Percentiles rank a stretch among this genome's conserved stretches.
These are phyloP conservation scores for Lactifluus subvellereus DNA, from an alignment of 768 basidiomycete species.

Conservation along the genomic window DNA sequence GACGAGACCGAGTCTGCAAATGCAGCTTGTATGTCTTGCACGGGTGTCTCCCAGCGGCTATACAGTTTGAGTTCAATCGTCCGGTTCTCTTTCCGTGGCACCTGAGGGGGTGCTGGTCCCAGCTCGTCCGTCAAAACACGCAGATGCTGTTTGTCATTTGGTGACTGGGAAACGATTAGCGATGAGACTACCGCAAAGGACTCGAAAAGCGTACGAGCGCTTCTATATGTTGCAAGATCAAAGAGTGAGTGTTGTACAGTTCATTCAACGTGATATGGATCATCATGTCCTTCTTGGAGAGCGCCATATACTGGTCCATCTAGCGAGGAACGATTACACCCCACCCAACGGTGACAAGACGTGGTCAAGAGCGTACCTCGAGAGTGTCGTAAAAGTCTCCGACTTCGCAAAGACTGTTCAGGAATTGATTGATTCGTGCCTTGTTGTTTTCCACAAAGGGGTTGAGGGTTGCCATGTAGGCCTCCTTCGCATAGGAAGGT, in stretches of 20 bases:
- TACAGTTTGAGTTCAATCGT: conserved; percentile 89
- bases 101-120: conserved; percentile 87
- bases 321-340: conserved; percentile 30
- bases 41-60: conserved; percentile 98
- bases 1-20: conserved; percentile 97
- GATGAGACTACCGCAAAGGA: neutral
- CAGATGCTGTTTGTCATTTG: conserved; percentile 95
- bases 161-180: conserved; percentile 52
- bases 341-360: neutral
- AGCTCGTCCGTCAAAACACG: conserved; percentile 96
- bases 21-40: conserved; percentile 94
- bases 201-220: conserved; percentile 58
- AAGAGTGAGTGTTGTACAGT: conserved; percentile 96
- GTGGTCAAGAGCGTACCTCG: conserved; percentile 50
- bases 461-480: conserved; percentile 97
- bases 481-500: conserved; percentile 95
- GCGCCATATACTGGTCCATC: conserved; percentile 99
- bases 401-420: conserved; percentile 96
- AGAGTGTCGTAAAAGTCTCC: conserved; percentile 99
- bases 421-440: conserved; percentile 92
- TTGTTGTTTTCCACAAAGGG: conserved; percentile 99
- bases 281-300: conserved; percentile 97
- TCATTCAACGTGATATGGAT: conserved; percentile 99
- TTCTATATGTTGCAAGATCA: conserved; percentile 93
- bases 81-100: conserved; percentile 96